Base-by-base conservation (phyloP, 2,329 filamentous ascomycete genomes). In the Fusarium camptoceras region DNA sequence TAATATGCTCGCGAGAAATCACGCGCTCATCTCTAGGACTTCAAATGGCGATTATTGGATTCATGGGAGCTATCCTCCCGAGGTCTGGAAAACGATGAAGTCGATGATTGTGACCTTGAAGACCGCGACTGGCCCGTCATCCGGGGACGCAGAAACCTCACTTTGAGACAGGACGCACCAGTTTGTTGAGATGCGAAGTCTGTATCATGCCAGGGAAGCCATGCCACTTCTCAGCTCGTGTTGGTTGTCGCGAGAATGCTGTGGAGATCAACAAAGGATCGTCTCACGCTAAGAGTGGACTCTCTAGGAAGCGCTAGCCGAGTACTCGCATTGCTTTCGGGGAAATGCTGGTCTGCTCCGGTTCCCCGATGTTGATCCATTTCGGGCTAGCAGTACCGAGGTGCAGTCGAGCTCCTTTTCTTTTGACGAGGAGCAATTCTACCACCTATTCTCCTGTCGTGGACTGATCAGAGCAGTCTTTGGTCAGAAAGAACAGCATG, bases 31-130 rank as follows among this genome's bases (percentile, higher is more conserved):
- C 8, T 25, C 34, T 0, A 56, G 18, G 10, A 51, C 43, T 14
- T 46, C 60, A 5, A 22, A 24, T 3, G 27, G 60, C 12, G 60
- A 65, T 47, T 66, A 55, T 15, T 65, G 60, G 63, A 47, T 59
- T 1, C 43, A 58, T 25, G 55, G 63, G 10, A 47, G n/a, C 11
- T 66, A 54, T 34, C 44, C 63, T 0, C 39, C 49, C 3, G 48
- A 65, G 15, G 60, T 65, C 8, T 66, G 63, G 63, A 47, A 65
- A 27, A 10, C 25, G 16, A 66, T 66, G 20, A 22, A 65, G 34
- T 65, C 54, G 1, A 49, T 14, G 37, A 27, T 58, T 27, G 12
- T 8, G 14, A 6, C 8, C 3, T n/a, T 15, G 16, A 34, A 25
- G 41, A 27, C 20, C 18, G 9, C 14, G 11, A 24, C 2, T 24